Base-by-base conservation (phyloP, 1,139 yeast genomes). In the Sugiyamaella castrensis region DNA sequence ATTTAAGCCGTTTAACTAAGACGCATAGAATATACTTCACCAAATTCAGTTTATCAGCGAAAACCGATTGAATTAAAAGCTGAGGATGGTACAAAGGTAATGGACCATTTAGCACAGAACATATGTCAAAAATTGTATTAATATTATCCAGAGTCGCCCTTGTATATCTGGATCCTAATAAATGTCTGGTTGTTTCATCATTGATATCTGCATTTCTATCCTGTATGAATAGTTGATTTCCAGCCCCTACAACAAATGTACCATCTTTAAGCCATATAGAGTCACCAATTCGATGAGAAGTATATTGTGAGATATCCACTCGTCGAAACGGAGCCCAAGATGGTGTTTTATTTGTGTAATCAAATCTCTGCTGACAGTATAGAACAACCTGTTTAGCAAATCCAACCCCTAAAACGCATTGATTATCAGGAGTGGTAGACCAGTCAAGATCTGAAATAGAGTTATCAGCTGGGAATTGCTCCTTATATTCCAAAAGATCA, bases 51-150 rank as follows among this genome's bases (percentile, higher is more conserved):
- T 84, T 82, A 32, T 82, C 84, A 59, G 81, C 78, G 60, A 84
- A 83, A 13, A 91, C 66, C 3, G 84, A 72, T 63, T 91, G 97
- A 44, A 89, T 84, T 37, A 92, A 69, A 52, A 88, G 77, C 65
- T 89, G 96, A 0, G 98, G 98, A 62, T 92, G 98, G 60, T 87
- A 92, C 1, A 89, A 70, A 0, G 98, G 97, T 32, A 92, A 67
- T 0, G 95, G 94, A 28, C 97, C 96, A 68, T 89, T 89, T 47
- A 92, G 69, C 1, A 88, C 82, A 13, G 87, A 72, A 39, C 86
- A 87, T 50, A 89, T 73, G 51, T 79, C 81, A 59, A 87, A 78
- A 1, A 81, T 72, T 54, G 80, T 82, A 52, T 75, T 73, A 6
- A 71, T 69, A 16, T 70, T 67, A 32, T 54, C 53, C 8, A 53